Evolutionary conservation across 129 eudicot genomes (phyloP).

Genomic region (Saposhnikovia divaricata): DNA sequence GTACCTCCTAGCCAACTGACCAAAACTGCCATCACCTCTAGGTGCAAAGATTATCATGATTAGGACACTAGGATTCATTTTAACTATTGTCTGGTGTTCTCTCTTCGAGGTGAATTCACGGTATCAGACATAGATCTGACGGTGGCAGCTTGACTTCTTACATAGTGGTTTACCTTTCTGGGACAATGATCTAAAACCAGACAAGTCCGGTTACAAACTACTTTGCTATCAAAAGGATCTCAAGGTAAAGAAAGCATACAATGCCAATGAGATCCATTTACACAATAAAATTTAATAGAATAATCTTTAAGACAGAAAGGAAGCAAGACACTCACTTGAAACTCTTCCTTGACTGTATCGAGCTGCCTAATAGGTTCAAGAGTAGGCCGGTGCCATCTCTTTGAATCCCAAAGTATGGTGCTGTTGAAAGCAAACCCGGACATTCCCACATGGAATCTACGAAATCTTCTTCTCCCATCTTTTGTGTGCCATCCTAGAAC

Average conservation of each 20-base stretch:
- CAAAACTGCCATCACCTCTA: neutral
- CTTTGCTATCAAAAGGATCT: neutral
- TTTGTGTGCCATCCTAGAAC: conserved; percentile 71
- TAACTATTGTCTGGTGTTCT: neutral
- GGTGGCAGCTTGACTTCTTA: neutral
- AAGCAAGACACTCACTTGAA: conserved; percentile 45
- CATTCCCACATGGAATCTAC: conserved; percentile 64
- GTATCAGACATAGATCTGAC: neutral
- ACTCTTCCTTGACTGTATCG: conserved; percentile 35
- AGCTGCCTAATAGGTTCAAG: conserved; percentile 57
- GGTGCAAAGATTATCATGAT: neutral
- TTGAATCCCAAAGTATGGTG: conserved; percentile 81
- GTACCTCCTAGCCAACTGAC: neutral
- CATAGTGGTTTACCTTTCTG: neutral
- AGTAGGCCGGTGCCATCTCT: conserved; percentile 66
- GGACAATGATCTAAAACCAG: neutral
- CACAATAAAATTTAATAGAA: neutral
- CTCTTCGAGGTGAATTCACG: neutral
- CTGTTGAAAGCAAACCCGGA: conserved; percentile 81
- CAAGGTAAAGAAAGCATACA: neutral
- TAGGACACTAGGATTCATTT: neutral
- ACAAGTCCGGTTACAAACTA: neutral
- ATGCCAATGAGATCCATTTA: neutral
- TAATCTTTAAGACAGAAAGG: neutral
- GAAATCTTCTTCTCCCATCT: conserved; percentile 32